Evolutionary conservation across 129 eudicot genomes (phyloP).

Genomic region (Heracleum sosnowskyi): DNA sequence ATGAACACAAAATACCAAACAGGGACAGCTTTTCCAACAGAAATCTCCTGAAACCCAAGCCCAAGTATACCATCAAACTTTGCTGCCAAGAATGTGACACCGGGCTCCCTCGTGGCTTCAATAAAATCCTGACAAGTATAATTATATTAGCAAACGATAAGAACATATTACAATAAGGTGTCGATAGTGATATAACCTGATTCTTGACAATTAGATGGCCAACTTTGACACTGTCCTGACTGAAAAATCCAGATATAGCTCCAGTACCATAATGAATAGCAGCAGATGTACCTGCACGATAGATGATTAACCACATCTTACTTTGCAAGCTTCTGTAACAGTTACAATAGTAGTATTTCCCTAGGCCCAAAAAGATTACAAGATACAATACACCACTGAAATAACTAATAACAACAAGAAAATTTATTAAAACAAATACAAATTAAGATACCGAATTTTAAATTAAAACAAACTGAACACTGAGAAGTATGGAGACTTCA

Average conservation of each 20-base stretch:
- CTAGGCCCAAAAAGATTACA: not conserved
- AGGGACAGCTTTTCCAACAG: not conserved
- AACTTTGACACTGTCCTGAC: slow-evolving; percentile 2
- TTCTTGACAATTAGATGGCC: not conserved
- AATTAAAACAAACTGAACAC: not conserved
- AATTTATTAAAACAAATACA: not conserved
- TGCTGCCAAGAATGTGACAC: not conserved
- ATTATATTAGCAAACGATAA: too few relatives aligned
- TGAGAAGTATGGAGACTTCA: not conserved
- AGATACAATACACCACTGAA: not conserved
- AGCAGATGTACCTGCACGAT: not conserved
- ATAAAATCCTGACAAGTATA: not conserved
- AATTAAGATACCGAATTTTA: too few relatives aligned
- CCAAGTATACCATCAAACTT: not conserved
- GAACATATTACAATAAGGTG: too few relatives aligned
- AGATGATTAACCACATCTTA: slow-evolving; percentile 3
- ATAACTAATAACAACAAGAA: not conserved
- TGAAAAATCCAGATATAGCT: not conserved
- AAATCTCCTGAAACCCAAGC: not conserved
- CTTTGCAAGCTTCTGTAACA: not conserved
- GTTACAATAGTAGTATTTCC: not conserved
- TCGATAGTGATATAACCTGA: not conserved
- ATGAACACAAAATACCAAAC: not conserved
- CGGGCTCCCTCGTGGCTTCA: not conserved
- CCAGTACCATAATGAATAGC: not conserved